A percentile compares a stretch with the other conserved stretches of the same genome.
Evolutionary conservation across 768 basidiomycete genomes (phyloP).

Genomic region (Albatrellus ellisii): DNA sequence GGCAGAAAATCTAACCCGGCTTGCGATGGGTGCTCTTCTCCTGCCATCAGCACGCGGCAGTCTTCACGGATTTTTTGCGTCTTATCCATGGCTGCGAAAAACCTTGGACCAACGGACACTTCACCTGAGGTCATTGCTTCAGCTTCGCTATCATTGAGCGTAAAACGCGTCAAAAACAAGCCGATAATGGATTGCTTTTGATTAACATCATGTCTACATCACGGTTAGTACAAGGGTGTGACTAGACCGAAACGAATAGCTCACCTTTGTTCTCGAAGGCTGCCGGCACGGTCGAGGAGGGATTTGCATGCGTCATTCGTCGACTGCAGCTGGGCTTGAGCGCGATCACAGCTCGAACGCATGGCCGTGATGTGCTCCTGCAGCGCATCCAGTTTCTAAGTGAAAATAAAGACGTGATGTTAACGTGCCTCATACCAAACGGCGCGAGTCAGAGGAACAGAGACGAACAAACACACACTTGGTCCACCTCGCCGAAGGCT

Average conservation of each 20-base stretch:
- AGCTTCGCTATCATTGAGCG: conserved; percentile 59
- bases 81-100: conserved; percentile 84
- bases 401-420: too few relatives aligned
- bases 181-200: conserved; percentile 61
- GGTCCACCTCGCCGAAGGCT: conserved; percentile 81
- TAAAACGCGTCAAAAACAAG: conserved; percentile 78
- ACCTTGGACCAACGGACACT: conserved; percentile 52
- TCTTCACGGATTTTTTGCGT: conserved; percentile 73
- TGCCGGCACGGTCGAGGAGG: conserved; percentile 74
- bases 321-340: conserved; percentile 59
- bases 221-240: conserved; percentile 4
- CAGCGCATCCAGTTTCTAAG: conserved; percentile 72
- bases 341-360: conserved; percentile 72
- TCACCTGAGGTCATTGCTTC: conserved; percentile 70
- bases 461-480: conserved; percentile 40
- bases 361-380: conserved; percentile 70
- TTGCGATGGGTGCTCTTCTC: conserved; percentile 65
- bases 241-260: conserved; percentile 9
- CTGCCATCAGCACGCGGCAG: conserved; percentile 77
- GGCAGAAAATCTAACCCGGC: conserved; percentile 73
- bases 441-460: neutral
- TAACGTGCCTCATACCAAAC: conserved; percentile 1
- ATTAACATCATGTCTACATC: conserved; percentile 50
- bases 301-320: conserved; percentile 70
- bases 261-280: conserved; percentile 60